Evolutionary conservation across 2,329 filamentous ascomycete species (phyloP).

Genomic region (Ophiostoma angusticollis): DNA sequence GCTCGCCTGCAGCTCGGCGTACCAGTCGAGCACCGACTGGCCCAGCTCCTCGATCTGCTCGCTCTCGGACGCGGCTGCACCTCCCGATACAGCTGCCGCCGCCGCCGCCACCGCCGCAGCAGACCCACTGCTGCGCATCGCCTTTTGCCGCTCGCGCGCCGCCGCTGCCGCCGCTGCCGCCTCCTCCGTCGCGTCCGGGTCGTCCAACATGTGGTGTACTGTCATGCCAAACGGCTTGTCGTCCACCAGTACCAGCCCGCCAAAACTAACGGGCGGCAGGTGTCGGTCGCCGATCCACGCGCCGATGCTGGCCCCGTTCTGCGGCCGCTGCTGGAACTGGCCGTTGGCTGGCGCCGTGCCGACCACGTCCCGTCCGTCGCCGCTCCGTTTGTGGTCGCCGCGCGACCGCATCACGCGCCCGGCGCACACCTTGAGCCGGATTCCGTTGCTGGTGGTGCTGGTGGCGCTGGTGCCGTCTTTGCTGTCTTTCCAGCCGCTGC

Average conservation of each 20-base stretch:
- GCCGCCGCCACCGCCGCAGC: constrained; percentile 12
- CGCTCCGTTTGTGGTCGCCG: neutral
- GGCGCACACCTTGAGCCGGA: constrained; percentile 19
- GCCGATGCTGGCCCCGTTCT: constrained; percentile 84
- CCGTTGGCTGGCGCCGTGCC: constrained; percentile 45
- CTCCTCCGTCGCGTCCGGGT: constrained; percentile 34
- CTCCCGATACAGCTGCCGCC: constrained; percentile 10
- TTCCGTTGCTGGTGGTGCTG: constrained; percentile 46
- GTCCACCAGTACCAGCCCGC: constrained; percentile 76
- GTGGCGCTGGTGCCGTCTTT: too few relatives aligned
- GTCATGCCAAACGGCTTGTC: constrained; percentile 84
- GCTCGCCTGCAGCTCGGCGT: constrained; percentile 24
- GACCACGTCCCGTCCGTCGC: constrained; percentile 17
- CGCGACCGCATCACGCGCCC: constrained; percentile 14
- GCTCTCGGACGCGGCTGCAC: constrained; percentile 16
- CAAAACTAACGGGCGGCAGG: constrained; percentile 80
- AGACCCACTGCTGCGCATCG: constrained; percentile 16
- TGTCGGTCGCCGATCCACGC: constrained; percentile 78
- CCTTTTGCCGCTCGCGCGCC: constrained; percentile 8
- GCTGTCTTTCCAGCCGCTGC: too few relatives aligned
- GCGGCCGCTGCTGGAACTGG: constrained; percentile 63
- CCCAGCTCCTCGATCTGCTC: constrained; percentile 19
- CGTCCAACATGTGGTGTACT: constrained; percentile 91
- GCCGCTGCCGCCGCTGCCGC: too few relatives aligned
- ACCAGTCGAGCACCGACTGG: constrained; percentile 28